Evolutionary conservation across 495 filamentous ascomycete species (phyloP), one percentile per base, ranked within the genome.

Genomic region (Podospora appendiculata): DNA sequence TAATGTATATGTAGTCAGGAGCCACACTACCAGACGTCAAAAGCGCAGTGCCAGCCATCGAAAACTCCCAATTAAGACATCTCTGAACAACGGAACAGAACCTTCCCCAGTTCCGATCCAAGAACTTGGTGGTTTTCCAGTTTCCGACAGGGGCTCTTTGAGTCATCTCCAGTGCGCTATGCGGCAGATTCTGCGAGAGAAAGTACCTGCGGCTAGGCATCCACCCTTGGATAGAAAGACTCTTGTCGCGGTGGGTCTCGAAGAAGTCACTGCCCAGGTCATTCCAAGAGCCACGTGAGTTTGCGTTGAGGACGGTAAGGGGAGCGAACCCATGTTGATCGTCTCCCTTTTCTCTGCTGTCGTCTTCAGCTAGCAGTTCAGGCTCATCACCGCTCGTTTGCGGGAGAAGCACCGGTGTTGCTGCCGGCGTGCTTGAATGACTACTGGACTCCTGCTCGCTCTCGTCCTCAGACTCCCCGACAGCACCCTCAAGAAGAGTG

Each of bases 51-150:
- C 67, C 68, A 16, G 52, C 35, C 9, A 51, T 17, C 5, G 72
- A 73, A 44, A 66, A 62, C 45, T 76, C 73, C 72, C 72, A 76
- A 7, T 42, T 59, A 17, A 59, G 58, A 47, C 67, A 69, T n/a
- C 59, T 59, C 38, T 66, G 59, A 18, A 74, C 59, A 33, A 63
- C 35, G 25, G 56, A 51, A 45, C 63, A 58, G 48, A 73, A 73
- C 19, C 56, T 63, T 10, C 65, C 68, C 50, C 68, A 76, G 3
- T 55, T 54, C 8, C 59, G 62, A 47, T 76, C 71, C 12, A 52
- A 25, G 25, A 25, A 25, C 5, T 5, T 2, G 25, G 25, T 25
- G 25, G 5, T 5, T 25, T 5, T 25, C 25, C 25, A 25, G 25
- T 25, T 25, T 2, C 25, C 25, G 25, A 5, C 25, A 5, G 25